Base-by-base conservation (phyloP, 2,329 filamentous ascomycete genomes). In the Rhynchosporium graminicola region DNA sequence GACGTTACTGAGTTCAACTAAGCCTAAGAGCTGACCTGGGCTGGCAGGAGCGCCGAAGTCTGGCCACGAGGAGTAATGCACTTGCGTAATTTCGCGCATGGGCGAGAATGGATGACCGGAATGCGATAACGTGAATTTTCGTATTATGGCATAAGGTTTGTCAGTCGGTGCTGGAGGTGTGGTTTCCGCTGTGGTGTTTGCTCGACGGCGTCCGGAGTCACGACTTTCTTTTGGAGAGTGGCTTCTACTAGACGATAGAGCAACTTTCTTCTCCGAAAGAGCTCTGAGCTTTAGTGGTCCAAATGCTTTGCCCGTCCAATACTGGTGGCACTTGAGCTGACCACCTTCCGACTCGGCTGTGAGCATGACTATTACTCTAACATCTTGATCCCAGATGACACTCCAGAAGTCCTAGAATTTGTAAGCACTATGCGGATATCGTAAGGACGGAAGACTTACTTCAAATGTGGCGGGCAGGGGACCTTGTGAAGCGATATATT, bases 61-160 rank as follows among this genome's bases (percentile, higher is more conserved):
- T 0, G 95, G 95, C 95, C 95, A 99, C n/a, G 89, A 88, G 0
- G 92, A 87, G 74, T 97, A 98, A 73, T 98, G 93, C 13, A 99
- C 80, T 70, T 99, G 95, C 0, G 93, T 97, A 65, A 99, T 89
- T 76, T 98, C 93, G 29, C 94, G 89, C 68, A 97, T 89, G 0
- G 92, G 90, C 26, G 87, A 85, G 72, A 97, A 97, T 0, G 94
- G 93, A 62, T 90, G 84, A 1, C 84, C 80, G 2, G 86, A 79
- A 73, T 98, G 91, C 0, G 87, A 88, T 33, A 99, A 79, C 0
- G 90, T 89, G 71, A 98, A 95, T 74, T 95, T 95, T 51, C 95
- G 89, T 46, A 98, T 86, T 55, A 89, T 87, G 58, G 96, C 91
- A 73, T 88, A 89, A 1, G 92, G 90, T 4, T 84, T 77, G 33